Evolutionary conservation across 768 basidiomycete species (phyloP), one percentile per base, ranked within the genome.

Genomic region (Candolleomyces efflorescens): DNA sequence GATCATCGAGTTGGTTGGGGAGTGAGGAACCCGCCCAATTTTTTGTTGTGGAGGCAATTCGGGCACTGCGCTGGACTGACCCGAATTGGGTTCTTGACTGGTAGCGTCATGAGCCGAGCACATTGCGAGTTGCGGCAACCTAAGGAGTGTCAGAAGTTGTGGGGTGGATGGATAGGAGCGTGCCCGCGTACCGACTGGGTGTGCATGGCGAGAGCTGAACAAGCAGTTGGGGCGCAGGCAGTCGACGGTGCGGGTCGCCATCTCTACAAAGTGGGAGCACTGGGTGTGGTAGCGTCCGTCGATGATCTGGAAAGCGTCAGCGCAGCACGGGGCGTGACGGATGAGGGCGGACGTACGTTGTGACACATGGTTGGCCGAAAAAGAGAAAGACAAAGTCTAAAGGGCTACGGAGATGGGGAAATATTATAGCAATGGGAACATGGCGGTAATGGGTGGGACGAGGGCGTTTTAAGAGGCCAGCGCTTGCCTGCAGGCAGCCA

Each of bases 221-320:
- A 89, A 69, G 69, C 89, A 91, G 62, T 85, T 81, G 3, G 74
- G 66, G 59, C 75, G 74, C 47, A 82, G 68, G 63, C 89, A 91
- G 66, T 91, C 89, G 64, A 87, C 82, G 49, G 79, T 69, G 55
- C 77, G 80, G 18, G 88, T 88, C 45, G 85, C 81, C 82, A 91
- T 86, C 54, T 82, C 80, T 58, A 83, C 73, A 69, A 91, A 90
- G 69, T 90, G 88, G 9, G 82, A 80, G 69, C 89, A 91, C 54
- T 71, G 68, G 15, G 83, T 82, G 72, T 89, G 82, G 70, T 77
- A 88, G 62, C 87, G 83, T 55, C 89, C 89, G 67, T 91, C 89
- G 59, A 89, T 84, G 61, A 91, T 78, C 89, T 91, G 63, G 62
- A 51, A 48, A 32, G 32, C 50, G 49, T n/a, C 43, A 58, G 32